Conservation (phyloP, 805 yeast species). For the Kuraishia piskuri region DNA sequence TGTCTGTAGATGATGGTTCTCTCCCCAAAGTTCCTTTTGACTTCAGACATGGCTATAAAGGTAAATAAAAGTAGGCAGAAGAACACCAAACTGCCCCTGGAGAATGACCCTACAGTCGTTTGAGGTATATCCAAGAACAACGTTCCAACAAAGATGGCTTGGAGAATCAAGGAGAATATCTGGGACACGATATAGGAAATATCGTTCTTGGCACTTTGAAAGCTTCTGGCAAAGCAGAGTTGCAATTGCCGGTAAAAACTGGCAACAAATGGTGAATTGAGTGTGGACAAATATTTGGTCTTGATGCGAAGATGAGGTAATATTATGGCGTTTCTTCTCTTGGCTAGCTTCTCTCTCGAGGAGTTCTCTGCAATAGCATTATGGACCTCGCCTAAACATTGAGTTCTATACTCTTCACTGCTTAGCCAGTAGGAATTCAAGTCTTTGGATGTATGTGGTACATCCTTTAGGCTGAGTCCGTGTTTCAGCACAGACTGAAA, state of each 20-base stretch:
- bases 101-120: constrained; percentile 46
- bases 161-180: constrained; percentile 42
- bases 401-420: neutral
- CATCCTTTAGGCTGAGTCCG: constrained; percentile 15
- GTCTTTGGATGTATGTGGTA: neutral
- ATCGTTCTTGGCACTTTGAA: constrained; percentile 47
- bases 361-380: neutral
- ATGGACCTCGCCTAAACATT: neutral
- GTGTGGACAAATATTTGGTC: neutral
- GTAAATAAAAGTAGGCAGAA: constrained; percentile 53
- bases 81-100: constrained; percentile 57
- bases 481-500: constrained; percentile 2
- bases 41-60: constrained; percentile 53
- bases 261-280: constrained; percentile 31
- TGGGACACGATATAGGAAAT: constrained; percentile 44
- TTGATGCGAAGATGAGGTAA: neutral
- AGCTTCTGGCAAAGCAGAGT: constrained; percentile 45
- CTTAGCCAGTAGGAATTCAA: neutral
- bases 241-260: constrained; percentile 41
- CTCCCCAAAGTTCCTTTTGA: constrained; percentile 47
- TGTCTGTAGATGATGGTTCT: constrained; percentile 62
- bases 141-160: constrained; percentile 55
- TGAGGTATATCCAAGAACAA: constrained; percentile 43
- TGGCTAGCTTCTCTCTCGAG: neutral
- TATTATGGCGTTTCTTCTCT: neutral